A percentile compares a stretch with the other conserved stretches of the same genome.
phyloP scores from a whole-genome alignment of 2,329 filamentous ascomycete genomes.

The Dactylellina parvicollis region DNA sequence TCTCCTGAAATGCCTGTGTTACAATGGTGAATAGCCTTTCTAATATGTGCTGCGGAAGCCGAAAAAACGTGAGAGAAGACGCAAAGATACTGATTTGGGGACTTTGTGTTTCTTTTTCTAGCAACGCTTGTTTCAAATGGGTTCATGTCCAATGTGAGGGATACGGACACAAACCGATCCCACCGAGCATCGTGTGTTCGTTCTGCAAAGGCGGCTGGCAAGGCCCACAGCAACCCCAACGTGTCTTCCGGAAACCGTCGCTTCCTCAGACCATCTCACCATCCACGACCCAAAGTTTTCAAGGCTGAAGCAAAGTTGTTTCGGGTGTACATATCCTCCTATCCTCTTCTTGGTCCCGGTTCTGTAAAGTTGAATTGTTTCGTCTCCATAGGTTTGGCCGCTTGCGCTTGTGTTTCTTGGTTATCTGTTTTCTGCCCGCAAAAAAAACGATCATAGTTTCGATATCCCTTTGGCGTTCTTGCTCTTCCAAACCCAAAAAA shows the following conservation, averaged over 20 bases:
- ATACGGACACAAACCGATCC: constrained; percentile 55
- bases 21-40: constrained; percentile 54
- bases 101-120: constrained; percentile 45
- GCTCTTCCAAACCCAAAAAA: constrained; percentile 43
- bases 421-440: constrained; percentile 3
- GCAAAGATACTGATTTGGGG: constrained; percentile 44
- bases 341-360: neutral
- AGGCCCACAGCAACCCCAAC: constrained; percentile 37
- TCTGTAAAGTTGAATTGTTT: constrained; percentile 16
- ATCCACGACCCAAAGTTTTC: constrained; percentile 35
- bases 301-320: constrained; percentile 18
- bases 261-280: constrained; percentile 45
- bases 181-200: constrained; percentile 56
- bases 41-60: constrained; percentile 34
- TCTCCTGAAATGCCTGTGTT: constrained; percentile 53
- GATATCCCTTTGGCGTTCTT: constrained; percentile 39
- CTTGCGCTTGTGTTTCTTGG: neutral
- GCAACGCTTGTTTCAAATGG: constrained; percentile 58
- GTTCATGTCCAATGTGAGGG: constrained; percentile 57
- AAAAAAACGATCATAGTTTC: constrained; percentile 41
- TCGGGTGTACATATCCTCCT: constrained; percentile 25
- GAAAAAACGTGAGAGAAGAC: constrained; percentile 8
- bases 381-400: neutral
- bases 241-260: constrained; percentile 49
- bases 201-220: constrained; percentile 56